Base-by-base conservation (phyloP, 2,329 filamentous ascomycete species). In the Zalaria sp. region DNA sequence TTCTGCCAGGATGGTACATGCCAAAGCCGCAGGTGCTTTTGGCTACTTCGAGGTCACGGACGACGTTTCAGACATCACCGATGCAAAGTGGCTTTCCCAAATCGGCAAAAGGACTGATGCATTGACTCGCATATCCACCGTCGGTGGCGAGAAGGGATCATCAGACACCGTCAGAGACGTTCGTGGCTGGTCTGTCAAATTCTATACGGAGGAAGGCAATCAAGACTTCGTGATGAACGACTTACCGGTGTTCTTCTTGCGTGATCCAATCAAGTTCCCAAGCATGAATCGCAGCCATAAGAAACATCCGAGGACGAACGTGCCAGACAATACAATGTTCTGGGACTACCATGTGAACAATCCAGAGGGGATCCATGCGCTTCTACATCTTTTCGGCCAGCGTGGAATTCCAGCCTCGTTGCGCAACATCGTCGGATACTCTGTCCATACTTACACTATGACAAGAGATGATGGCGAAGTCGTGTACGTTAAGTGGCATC, bases 11-110 rank as follows among this genome's bases (percentile, higher is more conserved):
- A 44, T 45, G 3, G 51, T 51, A 1, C 51, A 53, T 26, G 48
- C 51, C 10, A 47, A 47, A 42, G 51, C 44, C 27, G 48, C 48
- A 1, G 51, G 48, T 28, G 49, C 51, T 5, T 48, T 39, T 28
- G 51, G 51, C 5, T 40, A 44, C 6, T 80, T 79, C 46, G 73
- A 79, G 54, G 68, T 72, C n/a, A 77, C 72, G 1, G 56, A 71
- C 34, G 75, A 79, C 49, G 63, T 76, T 42, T 67, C 70, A 2
- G 66, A 78, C 48, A 53, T 77, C 40, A 77, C 71, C 5, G 61
- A 63, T 1, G 72, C 74, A 26, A 64, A 67, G 35, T 73, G 79
- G 48, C 59, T 79, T 7, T 68, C 56, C 38, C 57, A 57, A 2
- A 54, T 72, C 18, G 74, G 73, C 5, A 76, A 72, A 50, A 74